Percentiles rank a stretch among this genome's conserved stretches.
These are phyloP conservation scores for Penicillium sp. DNA, from an alignment of 2,329 filamentous ascomycete genomes.

Conservation along the genomic window DNA sequence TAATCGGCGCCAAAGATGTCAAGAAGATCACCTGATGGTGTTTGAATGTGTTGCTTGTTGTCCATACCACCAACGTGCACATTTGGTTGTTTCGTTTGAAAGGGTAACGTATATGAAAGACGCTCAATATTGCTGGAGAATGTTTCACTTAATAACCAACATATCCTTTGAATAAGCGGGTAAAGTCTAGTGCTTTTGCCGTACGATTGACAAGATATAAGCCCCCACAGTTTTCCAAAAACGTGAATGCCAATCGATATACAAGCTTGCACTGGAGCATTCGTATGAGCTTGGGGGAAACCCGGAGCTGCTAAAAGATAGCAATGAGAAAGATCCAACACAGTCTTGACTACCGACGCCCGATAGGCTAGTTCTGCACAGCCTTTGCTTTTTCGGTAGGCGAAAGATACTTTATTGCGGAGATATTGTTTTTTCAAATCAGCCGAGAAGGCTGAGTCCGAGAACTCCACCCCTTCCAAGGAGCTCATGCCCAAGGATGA, in stretches of 20 bases:
- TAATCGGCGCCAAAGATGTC: slow-evolving; percentile 83
- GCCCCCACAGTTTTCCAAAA: slow-evolving; percentile 80
- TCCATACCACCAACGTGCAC: slow-evolving; percentile 66
- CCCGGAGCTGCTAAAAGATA: slow-evolving; percentile 84
- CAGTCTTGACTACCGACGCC: slow-evolving; percentile 67
- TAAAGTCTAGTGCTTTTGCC: slow-evolving; percentile 78
- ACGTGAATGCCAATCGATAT: slow-evolving; percentile 91
- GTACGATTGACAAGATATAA: slow-evolving; percentile 83
- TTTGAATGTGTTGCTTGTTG: slow-evolving; percentile 81
- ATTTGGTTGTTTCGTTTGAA: slow-evolving; percentile 80
- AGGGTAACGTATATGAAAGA: slow-evolving; percentile 75
- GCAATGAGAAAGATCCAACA: slow-evolving; percentile 77
- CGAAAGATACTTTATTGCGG: slow-evolving; percentile 77
- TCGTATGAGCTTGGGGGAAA: slow-evolving; percentile 74
- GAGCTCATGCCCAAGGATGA: slow-evolving; percentile 72
- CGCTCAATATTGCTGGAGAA: slow-evolving; percentile 83
- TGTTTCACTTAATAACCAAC: slow-evolving; percentile 78
- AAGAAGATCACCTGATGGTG: slow-evolving; percentile 78
- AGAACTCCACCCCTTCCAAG: slow-evolving; percentile 81
- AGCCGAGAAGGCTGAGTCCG: slow-evolving; percentile 80
- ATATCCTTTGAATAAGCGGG: slow-evolving; percentile 87
- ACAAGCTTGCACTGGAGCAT: slow-evolving; percentile 82
- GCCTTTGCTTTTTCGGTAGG: slow-evolving; percentile 76
- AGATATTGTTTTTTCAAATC: slow-evolving; percentile 82
- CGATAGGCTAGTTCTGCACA: slow-evolving; percentile 78